These are phyloP conservation scores for Diplosphaera chodatii DNA, from an alignment of 139 green algal genomes.

Conservation along the genomic window DNA sequence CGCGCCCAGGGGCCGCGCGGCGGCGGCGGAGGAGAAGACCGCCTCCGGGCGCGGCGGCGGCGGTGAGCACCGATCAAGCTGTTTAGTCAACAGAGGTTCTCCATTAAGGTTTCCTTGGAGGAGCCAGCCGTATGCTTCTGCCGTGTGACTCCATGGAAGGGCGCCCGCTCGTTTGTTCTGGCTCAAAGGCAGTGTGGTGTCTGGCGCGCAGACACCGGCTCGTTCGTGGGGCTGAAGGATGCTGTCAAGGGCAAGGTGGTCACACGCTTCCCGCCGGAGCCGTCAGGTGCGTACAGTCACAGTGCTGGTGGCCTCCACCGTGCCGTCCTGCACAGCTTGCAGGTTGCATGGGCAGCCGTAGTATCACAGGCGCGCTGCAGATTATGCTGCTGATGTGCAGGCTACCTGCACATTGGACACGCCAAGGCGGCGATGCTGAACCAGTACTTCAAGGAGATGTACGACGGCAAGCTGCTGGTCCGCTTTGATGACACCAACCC, in stretches of 20 bases:
- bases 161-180: no score
- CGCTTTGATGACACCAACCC: conserved; percentile 99
- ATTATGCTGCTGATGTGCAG: conserved; percentile 13
- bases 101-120: no score
- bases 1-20: conserved; percentile 25
- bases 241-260: conserved; percentile 84
- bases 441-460: conserved; percentile 86
- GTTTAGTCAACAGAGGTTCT: no score
- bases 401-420: conserved; percentile 95
- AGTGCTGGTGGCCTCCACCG: no score
- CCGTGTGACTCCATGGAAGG: no score
- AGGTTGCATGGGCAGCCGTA: no score
- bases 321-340: no score
- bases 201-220: conserved; percentile 52
- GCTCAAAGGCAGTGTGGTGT: no score
- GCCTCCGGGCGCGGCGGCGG: conserved; percentile 27
- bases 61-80: no score
- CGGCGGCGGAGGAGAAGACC: conserved; percentile 16
- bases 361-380: no score
- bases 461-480: conserved; percentile 82
- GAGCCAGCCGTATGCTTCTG: no score
- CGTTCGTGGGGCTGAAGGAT: conserved; percentile 76
- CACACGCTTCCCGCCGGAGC: conserved; percentile 97
- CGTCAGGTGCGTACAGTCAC: conserved; percentile 31
- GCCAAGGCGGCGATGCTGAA: conserved; percentile 91